Evolutionary conservation across 169 alveolate species (phyloP), one percentile per base, ranked within the genome.

Genomic region (Cryptosporidium meleagridis): DNA sequence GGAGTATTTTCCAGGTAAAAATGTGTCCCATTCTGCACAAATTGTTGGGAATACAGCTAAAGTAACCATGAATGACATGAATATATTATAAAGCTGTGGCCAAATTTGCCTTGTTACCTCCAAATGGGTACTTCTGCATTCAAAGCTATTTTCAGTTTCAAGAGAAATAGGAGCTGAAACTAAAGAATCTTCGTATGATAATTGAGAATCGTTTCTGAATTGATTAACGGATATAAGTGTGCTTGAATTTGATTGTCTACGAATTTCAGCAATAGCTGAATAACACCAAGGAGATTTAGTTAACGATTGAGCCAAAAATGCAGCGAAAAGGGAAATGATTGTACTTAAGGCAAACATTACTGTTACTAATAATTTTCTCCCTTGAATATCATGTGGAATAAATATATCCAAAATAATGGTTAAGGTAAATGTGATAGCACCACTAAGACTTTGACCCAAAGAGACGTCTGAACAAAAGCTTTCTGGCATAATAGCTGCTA

Each of bases 401-500:
- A 61, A 14, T 12, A 61, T 23, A 23, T 80, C 89, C 29, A 80
- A 39, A n/a, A 80, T 39, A 21, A 67, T 21, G 0, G 89, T 67
- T 37, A 80, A 26, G 18, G 44, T 29, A 48, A 80, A 80, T 16
- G 89, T 80, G 0, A 80, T 67, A 4, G 68, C 89, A 7, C 89
- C 89, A 48, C 89, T 80, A 18, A 61, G 45, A 44, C 89, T 65
- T 80, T 80, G 89, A 0, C 89, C 89, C 31, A 80, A 18, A 26
- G 89, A 80, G 35, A 80, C 89, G 29, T 80, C 89, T 16, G 75
- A 80, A 62, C 89, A 80, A 33, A 80, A 80, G 70, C 75, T 80
- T 51, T 80, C 89, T 26, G 89, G 89, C 89, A 80, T 80, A 21
- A 80, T 80, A 10, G 89, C 73, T 7, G 89, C 89, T 39, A 80